These are phyloP conservation scores for Aspergillus brasiliensis DNA, from an alignment of 2,329 filamentous ascomycete species.

Conservation along the genomic window DNA sequence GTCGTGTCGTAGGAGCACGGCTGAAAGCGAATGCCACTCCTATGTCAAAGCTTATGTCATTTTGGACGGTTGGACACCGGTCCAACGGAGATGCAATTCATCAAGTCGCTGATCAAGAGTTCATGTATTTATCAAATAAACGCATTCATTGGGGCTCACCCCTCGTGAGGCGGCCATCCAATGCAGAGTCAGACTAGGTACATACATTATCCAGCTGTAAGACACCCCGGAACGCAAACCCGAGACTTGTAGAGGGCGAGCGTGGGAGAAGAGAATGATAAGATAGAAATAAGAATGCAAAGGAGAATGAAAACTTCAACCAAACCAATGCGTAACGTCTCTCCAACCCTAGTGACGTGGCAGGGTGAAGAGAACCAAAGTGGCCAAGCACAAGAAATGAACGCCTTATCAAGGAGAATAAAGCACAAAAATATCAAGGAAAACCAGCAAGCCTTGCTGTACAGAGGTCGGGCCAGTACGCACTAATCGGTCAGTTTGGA, in stretches of 20 bases:
- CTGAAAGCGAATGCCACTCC: too few relatives aligned
- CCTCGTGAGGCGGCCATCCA: constrained; percentile 12
- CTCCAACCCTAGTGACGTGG: constrained; percentile 44
- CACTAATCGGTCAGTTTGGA: constrained; percentile 9
- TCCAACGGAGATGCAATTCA: too few relatives aligned
- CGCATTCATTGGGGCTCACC: constrained; percentile 19
- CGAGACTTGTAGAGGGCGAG: constrained; percentile 26
- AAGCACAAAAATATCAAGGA: constrained; percentile 17
- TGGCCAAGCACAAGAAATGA: constrained; percentile 32
- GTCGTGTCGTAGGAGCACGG: too few relatives aligned
- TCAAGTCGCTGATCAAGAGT: neutral
- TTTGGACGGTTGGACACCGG: too few relatives aligned
- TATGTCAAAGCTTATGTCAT: too few relatives aligned
- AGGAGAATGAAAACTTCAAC: constrained; percentile 21
- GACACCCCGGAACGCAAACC: constrained; percentile 30
- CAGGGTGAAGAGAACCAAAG: constrained; percentile 37
- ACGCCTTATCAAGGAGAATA: constrained; percentile 26
- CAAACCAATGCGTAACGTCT: constrained; percentile 26
- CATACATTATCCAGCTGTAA: constrained; percentile 43
- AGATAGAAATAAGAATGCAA: constrained; percentile 22
- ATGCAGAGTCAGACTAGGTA: constrained; percentile 34
- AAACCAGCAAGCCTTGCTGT: constrained; percentile 33
- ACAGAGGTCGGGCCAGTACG: constrained; percentile 23
- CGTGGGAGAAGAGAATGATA: constrained; percentile 12
- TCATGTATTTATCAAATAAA: constrained; percentile 9